Evolutionary conservation across 75 land plant species (phyloP), one percentile per base, ranked within the genome.

Genomic region (Gnetum montanum): DNA sequence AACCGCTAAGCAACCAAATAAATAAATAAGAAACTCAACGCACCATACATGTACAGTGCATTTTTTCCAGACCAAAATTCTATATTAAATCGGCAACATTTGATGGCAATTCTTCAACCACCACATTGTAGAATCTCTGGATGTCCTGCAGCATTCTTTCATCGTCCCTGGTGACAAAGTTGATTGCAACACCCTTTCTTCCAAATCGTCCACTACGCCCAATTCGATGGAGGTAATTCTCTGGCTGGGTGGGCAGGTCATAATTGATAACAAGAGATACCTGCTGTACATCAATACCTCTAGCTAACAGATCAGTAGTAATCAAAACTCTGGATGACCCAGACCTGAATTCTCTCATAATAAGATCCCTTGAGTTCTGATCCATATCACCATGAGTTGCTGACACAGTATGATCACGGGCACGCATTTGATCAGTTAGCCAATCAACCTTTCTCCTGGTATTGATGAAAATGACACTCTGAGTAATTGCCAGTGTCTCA

Each of bases 191-290:
- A 50, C 83, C 83, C 61, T 80, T 80, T 38, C 83, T 66, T 18
- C 83, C 83, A 60, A 80, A 82, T 46, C 86, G 71, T 16, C 86
- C 86, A 69, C 88, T 77, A 45, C 88, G 88, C 15, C 88, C 88
- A 28, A 84, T 84, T 45, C 88, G 85, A 45, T 84, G 88, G 7
- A 84, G 82, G 63, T 84, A 84, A 64, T 84, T 84, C 61, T 84
- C 88, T 8, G 88, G 88, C 54, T 84, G 88, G 11, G 88, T 81
- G 4, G 88, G 88, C 8, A 84, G 70, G 57, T 84, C 88, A 57
- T 73, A 84, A 55, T 84, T 84, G 53, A 84, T 84, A 13, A 84
- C 88, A 46, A 84, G 66, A 8, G 88, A 84, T 36, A 84, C 88
- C 51, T 84, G 88, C 65, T 84, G 88, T 12, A 84, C 88, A 59